phyloP scores from a whole-genome alignment of 1,139 yeast species.

The Diutina mesorugosa region DNA sequence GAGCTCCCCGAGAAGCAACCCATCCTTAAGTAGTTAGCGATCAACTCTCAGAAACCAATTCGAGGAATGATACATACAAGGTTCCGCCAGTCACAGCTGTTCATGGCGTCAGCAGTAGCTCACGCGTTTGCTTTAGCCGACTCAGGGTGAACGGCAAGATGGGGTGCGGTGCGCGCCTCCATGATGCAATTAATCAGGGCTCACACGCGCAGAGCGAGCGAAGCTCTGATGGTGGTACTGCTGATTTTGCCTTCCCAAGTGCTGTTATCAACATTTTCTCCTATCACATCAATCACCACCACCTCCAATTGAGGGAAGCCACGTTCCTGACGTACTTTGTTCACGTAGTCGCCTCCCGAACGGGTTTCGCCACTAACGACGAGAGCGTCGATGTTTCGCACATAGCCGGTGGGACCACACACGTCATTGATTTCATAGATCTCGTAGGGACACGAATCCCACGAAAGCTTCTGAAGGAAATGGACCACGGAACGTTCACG shows the following conservation, averaged over 20 bases:
- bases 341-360: slow-evolving; percentile 63
- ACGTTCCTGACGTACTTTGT: slow-evolving; percentile 43
- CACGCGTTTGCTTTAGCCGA: neutral
- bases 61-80: no score
- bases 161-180: neutral
- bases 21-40: neutral
- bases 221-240: slow-evolving; percentile 43
- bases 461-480: slow-evolving; percentile 34
- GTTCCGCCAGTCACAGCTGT: neutral
- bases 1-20: slow-evolving; percentile 3
- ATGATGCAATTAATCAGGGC: neutral
- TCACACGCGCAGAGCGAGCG: neutral
- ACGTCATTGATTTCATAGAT: slow-evolving; percentile 61
- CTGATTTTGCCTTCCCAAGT: slow-evolving; percentile 66
- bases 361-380: slow-evolving; percentile 73
- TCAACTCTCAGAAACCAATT: neutral
- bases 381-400: slow-evolving; percentile 62
- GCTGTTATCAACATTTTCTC: slow-evolving; percentile 14
- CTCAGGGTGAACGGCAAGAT: neutral
- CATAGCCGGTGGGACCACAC: slow-evolving; percentile 89
- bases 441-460: slow-evolving; percentile 12
- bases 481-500: slow-evolving; percentile 16
- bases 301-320: slow-evolving; percentile 43
- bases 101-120: neutral
- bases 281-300: slow-evolving; percentile 58